Evolutionary conservation across 1,284 basidiomycete genomes (phyloP).

Genomic region (Coniferiporia weirii): DNA sequence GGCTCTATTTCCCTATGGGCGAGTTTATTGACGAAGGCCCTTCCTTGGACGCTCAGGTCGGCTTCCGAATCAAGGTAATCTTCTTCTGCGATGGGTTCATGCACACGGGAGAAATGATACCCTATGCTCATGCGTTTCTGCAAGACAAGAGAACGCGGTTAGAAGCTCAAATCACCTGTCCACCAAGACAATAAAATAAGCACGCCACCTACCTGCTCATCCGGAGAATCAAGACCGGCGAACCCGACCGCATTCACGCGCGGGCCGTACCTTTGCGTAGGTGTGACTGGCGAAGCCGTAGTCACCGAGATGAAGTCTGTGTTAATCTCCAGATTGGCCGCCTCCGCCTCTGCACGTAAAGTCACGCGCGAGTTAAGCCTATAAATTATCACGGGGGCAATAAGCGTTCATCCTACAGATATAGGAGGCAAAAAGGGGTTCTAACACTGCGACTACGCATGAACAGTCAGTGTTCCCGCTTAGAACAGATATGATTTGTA

Average conservation of each 20-base stretch:
- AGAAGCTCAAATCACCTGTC: background rate
- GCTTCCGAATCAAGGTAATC: background rate
- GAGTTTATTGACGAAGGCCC: background rate
- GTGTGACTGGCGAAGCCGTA: background rate
- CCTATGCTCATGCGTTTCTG: background rate
- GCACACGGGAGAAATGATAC: background rate
- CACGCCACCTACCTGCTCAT: background rate
- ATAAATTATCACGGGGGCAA: background rate
- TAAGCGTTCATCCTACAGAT: background rate
- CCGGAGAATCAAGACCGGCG: background rate
- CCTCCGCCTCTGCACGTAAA: background rate
- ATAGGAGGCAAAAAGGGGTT: background rate
- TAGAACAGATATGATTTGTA: background rate
- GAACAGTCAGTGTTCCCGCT: background rate
- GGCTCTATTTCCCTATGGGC: background rate
- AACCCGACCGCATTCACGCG: background rate
- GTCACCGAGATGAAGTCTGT: background rate
- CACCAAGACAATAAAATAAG: background rate
- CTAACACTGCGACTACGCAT: constrained; percentile 11
- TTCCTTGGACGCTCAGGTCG: background rate
- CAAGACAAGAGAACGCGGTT: background rate
- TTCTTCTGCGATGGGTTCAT: background rate
- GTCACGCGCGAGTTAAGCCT: constrained; percentile 2
- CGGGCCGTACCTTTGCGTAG: background rate
- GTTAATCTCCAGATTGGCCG: background rate